Percentiles rank a stretch among this genome's conserved stretches.
Conservation (phyloP, 2,329 filamentous ascomycete genomes). For the Pseudocercospora ulei region DNA sequence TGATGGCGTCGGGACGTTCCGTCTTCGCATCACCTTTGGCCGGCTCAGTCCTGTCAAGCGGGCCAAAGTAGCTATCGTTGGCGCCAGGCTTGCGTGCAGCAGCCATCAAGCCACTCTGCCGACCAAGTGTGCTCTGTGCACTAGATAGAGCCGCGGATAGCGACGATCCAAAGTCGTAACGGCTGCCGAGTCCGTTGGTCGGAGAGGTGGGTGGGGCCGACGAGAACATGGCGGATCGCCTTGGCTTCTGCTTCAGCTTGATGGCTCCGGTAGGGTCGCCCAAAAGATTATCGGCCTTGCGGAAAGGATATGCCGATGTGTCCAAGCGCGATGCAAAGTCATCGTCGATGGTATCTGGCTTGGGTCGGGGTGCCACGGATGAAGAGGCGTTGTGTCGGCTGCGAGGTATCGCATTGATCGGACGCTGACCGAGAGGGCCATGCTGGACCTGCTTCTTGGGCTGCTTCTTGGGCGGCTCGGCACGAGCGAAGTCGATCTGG, state of each 20-base stretch:
- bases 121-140: constrained; percentile 54
- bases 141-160: constrained; percentile 70
- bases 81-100: constrained; percentile 34
- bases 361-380: constrained; percentile 38
- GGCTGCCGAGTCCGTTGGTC: constrained; percentile 65
- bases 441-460: constrained; percentile 21
- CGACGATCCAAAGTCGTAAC: constrained; percentile 94
- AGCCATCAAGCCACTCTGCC: constrained; percentile 44
- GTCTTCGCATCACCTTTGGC: constrained; percentile 25
- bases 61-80: constrained; percentile 35
- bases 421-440: constrained; percentile 37
- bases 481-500: constrained; percentile 70
- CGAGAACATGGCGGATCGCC: constrained; percentile 48
- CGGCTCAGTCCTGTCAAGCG: constrained; percentile 31
- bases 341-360: constrained; percentile 54
- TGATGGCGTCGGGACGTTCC: constrained; percentile 46
- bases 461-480: constrained; percentile 28
- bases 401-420: constrained; percentile 44
- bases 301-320: constrained; percentile 39
- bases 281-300: constrained; percentile 37
- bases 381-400: constrained; percentile 41
- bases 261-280: constrained; percentile 53
- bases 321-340: constrained; percentile 54
- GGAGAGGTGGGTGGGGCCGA: constrained; percentile 39
- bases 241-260: constrained; percentile 61